Base-by-base conservation (phyloP, 805 yeast species). In the Cyberlindnera veronae region DNA sequence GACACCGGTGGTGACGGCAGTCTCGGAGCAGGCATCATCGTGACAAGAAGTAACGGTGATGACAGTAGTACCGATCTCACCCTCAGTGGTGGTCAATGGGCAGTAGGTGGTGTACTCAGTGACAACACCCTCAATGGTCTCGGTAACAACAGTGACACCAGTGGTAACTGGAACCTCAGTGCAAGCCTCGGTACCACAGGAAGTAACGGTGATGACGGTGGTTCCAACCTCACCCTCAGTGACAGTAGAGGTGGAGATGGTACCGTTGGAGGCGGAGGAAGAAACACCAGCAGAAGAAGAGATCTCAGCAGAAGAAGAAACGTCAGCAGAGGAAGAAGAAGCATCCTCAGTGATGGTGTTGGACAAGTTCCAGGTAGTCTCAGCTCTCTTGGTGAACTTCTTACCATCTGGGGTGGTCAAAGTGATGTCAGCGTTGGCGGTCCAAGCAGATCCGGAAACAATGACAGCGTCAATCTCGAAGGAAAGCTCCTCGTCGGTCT, bases 31-130 rank as follows among this genome's bases (percentile, higher is more conserved):
- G n/a, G 24, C 32, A 27, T 34, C 23, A 8, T 26, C 26, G 18
- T 26, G 27, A 24, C 42, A 24, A 11, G 39, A 14, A 12, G 33
- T 9, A 27, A 18, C 17, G 8, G 17, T 14, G 31, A 9, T 29
- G 14, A 9, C 21, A 20, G 31, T 28, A 27, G 42, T 15, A 23
- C 38, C n/a, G 17, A 23, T 12, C 28, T 24, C 26, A 16, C 19
- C 37, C 11, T 7, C 28, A 18, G 35, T 13, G 18, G 30, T 14
- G 14, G 33, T 39, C 27, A 39, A 26, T 34, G 43, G 39, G 34
- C 43, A 39, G 32, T 39, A 35, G 16, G 43, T 39, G 16, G 43
- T 39, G 38, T 39, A 39, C 30, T 17, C 35, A 13, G 41, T 39
- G 17, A 34, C 43, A 13, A 29, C 29, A 13, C 39, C 39, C 14